Base-by-base conservation (phyloP, 2,329 filamentous ascomycete species). In the Rhynchosporium graminicola region DNA sequence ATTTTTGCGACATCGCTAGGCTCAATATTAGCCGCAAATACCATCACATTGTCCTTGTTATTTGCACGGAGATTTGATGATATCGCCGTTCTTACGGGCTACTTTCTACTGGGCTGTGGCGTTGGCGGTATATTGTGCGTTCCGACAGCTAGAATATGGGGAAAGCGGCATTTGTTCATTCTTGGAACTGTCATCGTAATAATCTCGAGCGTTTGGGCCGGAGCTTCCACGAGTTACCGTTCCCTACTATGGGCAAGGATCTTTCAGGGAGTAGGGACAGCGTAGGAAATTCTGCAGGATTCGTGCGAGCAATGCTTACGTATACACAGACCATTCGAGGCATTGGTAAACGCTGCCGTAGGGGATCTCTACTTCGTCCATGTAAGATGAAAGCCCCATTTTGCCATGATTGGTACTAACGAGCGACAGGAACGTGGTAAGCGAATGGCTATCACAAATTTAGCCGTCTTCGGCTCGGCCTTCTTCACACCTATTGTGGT, bases 281-380 rank as follows among this genome's bases (percentile, higher is more conserved):
- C 92, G 8, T 54, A 54, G 12, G 51, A 3, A 33, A 15, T 6
- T 42, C 33, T 13, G 43, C 4, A n/a, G 8, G 6, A 3, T 29
- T 4, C 20, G 10, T 15, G 28, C 15, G 51, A 28, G 2, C 36
- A 15, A 33, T 54, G 51, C 51, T 54, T 13, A 54, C 33, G 9
- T 3, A 9, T 9, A 9, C 10, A 28, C 6, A 54, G 51, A 13
- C 93, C 94, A 0, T 97, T 95, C 68, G 94, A 98, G 77, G 90
- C 91, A 0, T 79, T 97, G 29, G 88, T 97, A 62, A 97, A 96
- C 75, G 91, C 91, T 0, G 88, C 87, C 55, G 90, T 97, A 6
- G 94, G 92, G 46, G 94, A 98, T 75, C 74, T 98, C 57, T 97
- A 94, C 76, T 95, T 88, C 75, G 92, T 97, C 31, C 94, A 94